Base-by-base conservation (phyloP, 352 stramenopile species). In the Pythium aquatile region DNA sequence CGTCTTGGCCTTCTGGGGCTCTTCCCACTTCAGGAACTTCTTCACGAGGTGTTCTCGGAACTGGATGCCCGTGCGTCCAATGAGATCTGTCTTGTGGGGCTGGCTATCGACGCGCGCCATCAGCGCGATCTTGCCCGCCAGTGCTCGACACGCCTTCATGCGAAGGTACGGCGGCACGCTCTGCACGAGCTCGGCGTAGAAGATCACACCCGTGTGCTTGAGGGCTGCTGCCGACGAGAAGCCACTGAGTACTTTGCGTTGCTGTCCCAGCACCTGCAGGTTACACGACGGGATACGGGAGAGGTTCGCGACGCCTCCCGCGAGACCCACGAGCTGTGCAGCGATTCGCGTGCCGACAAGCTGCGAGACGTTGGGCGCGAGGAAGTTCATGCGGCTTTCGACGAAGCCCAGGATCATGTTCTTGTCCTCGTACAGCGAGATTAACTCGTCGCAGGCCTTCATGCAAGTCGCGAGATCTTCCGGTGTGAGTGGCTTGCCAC, bases 21-120 rank as follows among this genome's bases (percentile, higher is more conserved):
- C 96, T 66, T 99, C 90, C 90, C 90, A 98, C 66, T 99, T 99
- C 58, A 91, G 84, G 74, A 99, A 97, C 72, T 99, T 99, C 0
- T 77, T 73, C 32, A 95, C 65, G n/a, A 99, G 83, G 32, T 98
- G 89, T 5, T 82, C 76, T 29, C 87, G 82, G 66, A 98, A 98
- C 48, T 84, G 78, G 17, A 82, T 68, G 32, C 97, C 97, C 1
- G 86, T 79, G 14, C 77, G 61, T 16, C 79, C 83, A 46, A 91
- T 73, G 7, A 64, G 76, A 32, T 90, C 83, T n/a, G 78, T 85
- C 39, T 80, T 72, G 63, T 93, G 77, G 20, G 93, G 91, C 40
- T 94, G 80, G 66, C 94, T 96, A 74, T 99, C 97, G 11, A 98
- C 88, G 6, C 97, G 87, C 26, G 90, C 94, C 63, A 96, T 97